Conservation (phyloP, 441 rosid genomes). For the Mallotus japonicus region DNA sequence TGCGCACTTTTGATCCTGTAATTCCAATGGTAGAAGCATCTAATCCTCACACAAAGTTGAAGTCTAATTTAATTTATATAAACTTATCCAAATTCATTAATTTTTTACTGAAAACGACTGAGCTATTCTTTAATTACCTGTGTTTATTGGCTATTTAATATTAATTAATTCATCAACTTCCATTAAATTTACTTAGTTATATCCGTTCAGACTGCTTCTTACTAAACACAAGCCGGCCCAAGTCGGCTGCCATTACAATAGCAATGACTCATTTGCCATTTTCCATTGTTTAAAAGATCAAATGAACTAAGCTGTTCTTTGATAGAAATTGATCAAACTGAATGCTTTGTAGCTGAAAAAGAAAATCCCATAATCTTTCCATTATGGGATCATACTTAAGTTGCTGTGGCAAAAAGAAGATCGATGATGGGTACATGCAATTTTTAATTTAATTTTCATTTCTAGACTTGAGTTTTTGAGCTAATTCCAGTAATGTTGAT, state of each 20-base stretch:
- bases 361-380: conserved; percentile 2
- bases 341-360: too few relatives aligned
- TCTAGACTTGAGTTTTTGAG: neutral
- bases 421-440: conserved; percentile 43
- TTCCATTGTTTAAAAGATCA: neutral
- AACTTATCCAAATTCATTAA: too few relatives aligned
- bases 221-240: conserved; percentile 32
- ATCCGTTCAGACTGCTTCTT: neutral
- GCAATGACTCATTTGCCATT: neutral
- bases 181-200: conserved; percentile 7
- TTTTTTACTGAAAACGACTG: too few relatives aligned
- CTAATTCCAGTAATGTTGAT: too few relatives aligned
- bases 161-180: neutral
- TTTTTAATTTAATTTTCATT: neutral
- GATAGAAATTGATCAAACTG: neutral
- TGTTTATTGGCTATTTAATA: neutral
- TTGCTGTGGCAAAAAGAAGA: conserved; percentile 46
- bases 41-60: too few relatives aligned
- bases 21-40: too few relatives aligned
- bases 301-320: neutral
- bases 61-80: too few relatives aligned
- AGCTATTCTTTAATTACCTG: too few relatives aligned
- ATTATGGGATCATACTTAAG: conserved; percentile 54
- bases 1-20: too few relatives aligned
- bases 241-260: conserved; percentile 30